These are phyloP conservation scores for Epichloe uncinata DNA, from an alignment of 2,329 filamentous ascomycete species.

Conservation along the genomic window DNA sequence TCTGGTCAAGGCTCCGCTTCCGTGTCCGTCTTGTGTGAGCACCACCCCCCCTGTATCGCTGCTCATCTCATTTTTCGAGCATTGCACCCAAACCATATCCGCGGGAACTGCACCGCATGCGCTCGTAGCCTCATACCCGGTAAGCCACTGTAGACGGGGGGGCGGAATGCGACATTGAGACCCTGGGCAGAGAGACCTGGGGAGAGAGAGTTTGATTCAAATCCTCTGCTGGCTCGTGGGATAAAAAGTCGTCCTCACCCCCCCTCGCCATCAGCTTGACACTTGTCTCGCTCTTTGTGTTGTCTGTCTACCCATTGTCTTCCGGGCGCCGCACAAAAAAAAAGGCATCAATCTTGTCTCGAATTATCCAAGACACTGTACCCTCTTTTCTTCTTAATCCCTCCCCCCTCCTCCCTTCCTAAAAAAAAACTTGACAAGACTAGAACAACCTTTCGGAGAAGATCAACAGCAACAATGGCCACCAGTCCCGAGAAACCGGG, in stretches of 20 bases:
- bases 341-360: background rate
- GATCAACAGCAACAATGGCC: slow-evolving; percentile 2
- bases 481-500: slow-evolving; percentile 7
- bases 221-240: slow-evolving; percentile 2
- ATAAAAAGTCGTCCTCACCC: slow-evolving; percentile 6
- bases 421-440: background rate
- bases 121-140: background rate
- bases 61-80: background rate
- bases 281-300: background rate
- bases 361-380: slow-evolving; percentile 1
- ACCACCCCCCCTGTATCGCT: slow-evolving; percentile 3
- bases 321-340: background rate
- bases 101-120: background rate
- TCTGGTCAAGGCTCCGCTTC: slow-evolving; percentile 1
- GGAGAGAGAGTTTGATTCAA: slow-evolving; percentile 1
- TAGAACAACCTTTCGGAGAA: background rate
- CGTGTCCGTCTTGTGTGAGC: background rate
- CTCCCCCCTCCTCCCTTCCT: too few relatives aligned
- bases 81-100: background rate
- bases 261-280: background rate
- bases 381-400: background rate
- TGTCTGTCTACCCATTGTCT: slow-evolving; percentile 4
- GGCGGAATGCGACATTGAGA: slow-evolving; percentile 3
- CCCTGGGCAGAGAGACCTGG: slow-evolving; percentile 1
- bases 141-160: background rate